Percentiles rank a stretch among this genome's conserved stretches.
phyloP scores from a whole-genome alignment of 1,284 basidiomycete species.

The Tilletia horrida region DNA sequence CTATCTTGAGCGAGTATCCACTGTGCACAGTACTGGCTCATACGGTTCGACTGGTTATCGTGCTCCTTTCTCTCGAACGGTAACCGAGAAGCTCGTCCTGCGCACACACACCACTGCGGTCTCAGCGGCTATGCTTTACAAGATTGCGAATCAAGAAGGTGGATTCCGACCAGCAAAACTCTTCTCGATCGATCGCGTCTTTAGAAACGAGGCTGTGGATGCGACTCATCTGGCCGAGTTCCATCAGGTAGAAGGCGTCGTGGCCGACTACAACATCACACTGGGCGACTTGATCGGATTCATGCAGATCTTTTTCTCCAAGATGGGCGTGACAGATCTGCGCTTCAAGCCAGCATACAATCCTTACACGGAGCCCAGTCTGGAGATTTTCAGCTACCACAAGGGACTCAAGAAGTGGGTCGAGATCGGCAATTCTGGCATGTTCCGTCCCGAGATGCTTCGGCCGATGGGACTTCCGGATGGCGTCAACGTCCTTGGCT shows the following conservation, averaged over 20 bases:
- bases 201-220: slow-evolving; percentile 98
- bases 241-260: slow-evolving; percentile 98
- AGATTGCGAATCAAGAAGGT: slow-evolving; percentile 64
- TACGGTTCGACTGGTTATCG: slow-evolving; percentile 96
- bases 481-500: slow-evolving; percentile 93
- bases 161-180: slow-evolving; percentile 95
- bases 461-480: slow-evolving; percentile 94
- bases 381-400: slow-evolving; percentile 99
- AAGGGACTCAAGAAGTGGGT: slow-evolving; percentile 93
- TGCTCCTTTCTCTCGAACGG: slow-evolving; percentile 89
- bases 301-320: slow-evolving; percentile 74
- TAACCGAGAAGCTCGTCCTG: slow-evolving; percentile 85
- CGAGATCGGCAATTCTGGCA: slow-evolving; percentile 80
- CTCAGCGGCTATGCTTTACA: slow-evolving; percentile 87
- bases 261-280: slow-evolving; percentile 88
- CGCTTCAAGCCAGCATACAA: slow-evolving; percentile 98
- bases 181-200: slow-evolving; percentile 97
- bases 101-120: slow-evolving; percentile 97
- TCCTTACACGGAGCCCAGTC: slow-evolving; percentile 71
- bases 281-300: slow-evolving; percentile 90
- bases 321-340: slow-evolving; percentile 91
- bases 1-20: slow-evolving; percentile 85
- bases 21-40: slow-evolving; percentile 83
- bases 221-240: slow-evolving; percentile 99
- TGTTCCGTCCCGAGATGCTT: slow-evolving; percentile 99